phyloP scores from a whole-genome alignment of 495 filamentous ascomycete genomes.

The Aspergillus nanangensis region DNA sequence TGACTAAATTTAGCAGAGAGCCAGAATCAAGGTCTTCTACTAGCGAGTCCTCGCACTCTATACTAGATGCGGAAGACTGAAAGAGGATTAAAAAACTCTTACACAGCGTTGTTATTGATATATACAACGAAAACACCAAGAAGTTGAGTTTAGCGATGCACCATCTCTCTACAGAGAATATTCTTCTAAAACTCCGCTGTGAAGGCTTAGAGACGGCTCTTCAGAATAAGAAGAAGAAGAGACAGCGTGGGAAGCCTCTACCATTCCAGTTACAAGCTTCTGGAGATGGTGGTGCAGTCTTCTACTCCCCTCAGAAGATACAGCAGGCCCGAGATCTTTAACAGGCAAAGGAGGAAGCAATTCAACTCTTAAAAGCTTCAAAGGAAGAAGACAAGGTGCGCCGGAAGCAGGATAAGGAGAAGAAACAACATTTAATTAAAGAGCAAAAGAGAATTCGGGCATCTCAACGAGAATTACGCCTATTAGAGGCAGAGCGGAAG shows the following conservation, averaged over 20 bases:
- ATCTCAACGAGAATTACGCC: background rate
- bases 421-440: background rate
- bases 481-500: background rate
- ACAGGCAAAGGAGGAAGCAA: background rate
- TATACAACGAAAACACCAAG: constrained; percentile 1
- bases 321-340: constrained; percentile 3
- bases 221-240: constrained; percentile 6
- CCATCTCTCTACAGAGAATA: too few species aligned
- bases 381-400: background rate
- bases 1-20: background rate
- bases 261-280: constrained; percentile 1
- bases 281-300: background rate
- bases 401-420: background rate
- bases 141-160: constrained; percentile 1
- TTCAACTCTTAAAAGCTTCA: too few species aligned
- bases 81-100: constrained; percentile 4
- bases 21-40: background rate
- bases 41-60: constrained; percentile 1
- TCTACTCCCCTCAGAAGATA: constrained; percentile 3
- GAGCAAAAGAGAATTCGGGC: background rate
- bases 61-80: constrained; percentile 2
- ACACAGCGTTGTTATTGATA: background rate
- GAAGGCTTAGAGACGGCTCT: constrained; percentile 1
- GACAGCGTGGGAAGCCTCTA: background rate
- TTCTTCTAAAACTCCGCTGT: background rate